Conservation (phyloP, 225 moss, liverwort and hornwort genomes). For the Physcomitrium patens region DNA sequence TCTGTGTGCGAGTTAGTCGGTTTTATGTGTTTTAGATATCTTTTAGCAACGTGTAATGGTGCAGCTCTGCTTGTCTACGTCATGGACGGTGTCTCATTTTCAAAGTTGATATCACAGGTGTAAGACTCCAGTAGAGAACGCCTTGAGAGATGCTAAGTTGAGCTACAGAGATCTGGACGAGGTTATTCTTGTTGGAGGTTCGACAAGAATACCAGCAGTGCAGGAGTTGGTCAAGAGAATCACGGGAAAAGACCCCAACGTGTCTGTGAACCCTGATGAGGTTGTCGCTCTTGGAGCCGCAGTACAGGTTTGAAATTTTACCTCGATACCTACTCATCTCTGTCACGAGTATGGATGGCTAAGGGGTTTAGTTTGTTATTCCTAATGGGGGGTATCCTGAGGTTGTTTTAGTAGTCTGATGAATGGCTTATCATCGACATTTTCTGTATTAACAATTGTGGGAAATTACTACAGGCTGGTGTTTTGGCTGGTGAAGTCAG, state of each 20-base stretch:
- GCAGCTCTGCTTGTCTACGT: no score
- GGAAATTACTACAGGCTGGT: conserved; percentile 62
- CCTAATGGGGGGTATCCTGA: background rate
- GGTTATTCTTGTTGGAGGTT: conserved; percentile 93
- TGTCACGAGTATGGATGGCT: no score
- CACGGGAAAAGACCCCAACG: conserved; percentile 86
- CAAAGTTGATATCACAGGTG: conserved; percentile 40
- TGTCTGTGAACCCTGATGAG: conserved; percentile 93
- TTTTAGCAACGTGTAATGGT: no score
- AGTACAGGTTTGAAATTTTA: conserved; percentile 36
- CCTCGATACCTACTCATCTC: no score
- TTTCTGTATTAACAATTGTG: no score
- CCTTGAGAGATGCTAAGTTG: conserved; percentile 85
- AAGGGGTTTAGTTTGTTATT: no score
- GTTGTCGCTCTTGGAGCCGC: conserved; percentile 85
- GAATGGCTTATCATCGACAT: no score
- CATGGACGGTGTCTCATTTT: no score
- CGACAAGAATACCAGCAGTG: conserved; percentile 93
- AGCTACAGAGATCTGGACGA: conserved; percentile 89
- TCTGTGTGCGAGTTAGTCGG: no score
- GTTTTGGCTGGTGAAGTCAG: conserved; percentile 96
- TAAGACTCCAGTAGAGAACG: conserved; percentile 85
- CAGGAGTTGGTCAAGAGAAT: conserved; percentile 80
- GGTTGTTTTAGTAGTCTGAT: background rate
- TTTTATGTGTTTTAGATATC: no score